Percentiles rank a stretch among this genome's conserved stretches.
These are phyloP conservation scores for Chamaenerion angustifolium DNA, from an alignment of 345 rosid species.

Conservation along the genomic window DNA sequence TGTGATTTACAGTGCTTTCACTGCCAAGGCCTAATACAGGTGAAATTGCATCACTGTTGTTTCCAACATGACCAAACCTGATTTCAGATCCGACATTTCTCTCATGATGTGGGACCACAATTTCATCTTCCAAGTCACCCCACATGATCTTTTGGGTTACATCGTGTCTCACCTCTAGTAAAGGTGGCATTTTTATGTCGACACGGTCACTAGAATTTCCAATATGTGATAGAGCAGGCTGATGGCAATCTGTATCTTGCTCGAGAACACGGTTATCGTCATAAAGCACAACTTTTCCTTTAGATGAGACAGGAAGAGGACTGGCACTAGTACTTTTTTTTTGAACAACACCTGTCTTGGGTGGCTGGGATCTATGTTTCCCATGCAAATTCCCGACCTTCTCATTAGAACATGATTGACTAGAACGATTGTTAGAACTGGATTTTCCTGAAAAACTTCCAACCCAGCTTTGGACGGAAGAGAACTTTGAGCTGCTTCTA, in stretches of 20 bases:
- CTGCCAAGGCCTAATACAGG: conserved; percentile 8
- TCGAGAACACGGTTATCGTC: conserved; percentile 13
- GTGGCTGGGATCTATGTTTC: conserved; percentile 15
- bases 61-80: conserved; percentile 20
- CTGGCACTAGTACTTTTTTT: conserved; percentile 11
- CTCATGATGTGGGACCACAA: conserved; percentile 16
- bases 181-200: conserved; percentile 6
- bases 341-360: conserved; percentile 11
- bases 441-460: conserved; percentile 35
- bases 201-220: conserved; percentile 12
- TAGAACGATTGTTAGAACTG: conserved; percentile 15
- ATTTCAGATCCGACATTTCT: conserved; percentile 19
- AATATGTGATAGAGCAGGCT: conserved; percentile 7
- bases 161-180: conserved; percentile 12
- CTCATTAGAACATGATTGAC: conserved; percentile 14
- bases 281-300: conserved; percentile 10
- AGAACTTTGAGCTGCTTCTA: conserved; percentile 34
- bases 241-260: conserved; percentile 13
- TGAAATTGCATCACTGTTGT: conserved; percentile 10
- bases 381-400: conserved; percentile 16
- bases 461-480: conserved; percentile 25
- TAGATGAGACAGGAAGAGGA: conserved; percentile 12
- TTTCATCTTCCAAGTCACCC: conserved; percentile 50
- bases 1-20: conserved; percentile 10
- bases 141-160: conserved; percentile 35